phyloP scores from a whole-genome alignment of 2,329 filamentous ascomycete species.

The Penicillium sp. region DNA sequence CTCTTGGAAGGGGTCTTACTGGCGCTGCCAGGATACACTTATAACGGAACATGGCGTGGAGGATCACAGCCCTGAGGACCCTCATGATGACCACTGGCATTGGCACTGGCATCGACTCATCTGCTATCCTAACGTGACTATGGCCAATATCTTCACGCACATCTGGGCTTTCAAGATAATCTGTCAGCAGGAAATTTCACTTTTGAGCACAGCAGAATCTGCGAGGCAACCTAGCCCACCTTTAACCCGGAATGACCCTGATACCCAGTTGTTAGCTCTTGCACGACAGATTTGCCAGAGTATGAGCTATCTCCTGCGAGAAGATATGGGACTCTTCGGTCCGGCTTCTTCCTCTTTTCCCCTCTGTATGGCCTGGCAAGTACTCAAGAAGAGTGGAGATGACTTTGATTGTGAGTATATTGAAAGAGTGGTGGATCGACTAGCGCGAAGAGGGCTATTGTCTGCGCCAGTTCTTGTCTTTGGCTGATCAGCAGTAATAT shows the following conservation, averaged over 20 bases:
- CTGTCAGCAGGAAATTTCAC: constrained; percentile 36
- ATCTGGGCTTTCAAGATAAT: constrained; percentile 46
- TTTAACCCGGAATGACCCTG: not conserved
- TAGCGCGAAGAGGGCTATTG: constrained; percentile 21
- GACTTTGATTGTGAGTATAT: not conserved
- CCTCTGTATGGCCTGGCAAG: constrained; percentile 20
- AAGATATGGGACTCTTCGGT: constrained; percentile 47
- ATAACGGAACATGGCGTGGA: too few species aligned
- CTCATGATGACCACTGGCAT: not conserved
- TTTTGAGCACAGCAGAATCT: not conserved
- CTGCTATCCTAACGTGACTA: constrained; percentile 41
- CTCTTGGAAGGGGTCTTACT: not conserved
- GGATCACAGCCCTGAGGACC: not conserved
- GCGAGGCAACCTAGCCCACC: too few species aligned
- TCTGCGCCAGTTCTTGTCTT: constrained; percentile 11
- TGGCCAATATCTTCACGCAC: constrained; percentile 44
- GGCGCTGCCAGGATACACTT: too few species aligned
- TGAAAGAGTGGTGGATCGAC: constrained; percentile 10
- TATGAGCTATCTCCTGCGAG: constrained; percentile 43
- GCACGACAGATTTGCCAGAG: constrained; percentile 38
- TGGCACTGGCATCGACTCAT: constrained; percentile 11
- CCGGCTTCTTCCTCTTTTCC: constrained; percentile 42
- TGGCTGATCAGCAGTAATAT: not conserved
- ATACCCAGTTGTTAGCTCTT: too few species aligned
- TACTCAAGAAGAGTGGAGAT: not conserved